These are phyloP conservation scores for Boechera stricta DNA, from an alignment of 345 rosid genomes.

Conservation along the genomic window DNA sequence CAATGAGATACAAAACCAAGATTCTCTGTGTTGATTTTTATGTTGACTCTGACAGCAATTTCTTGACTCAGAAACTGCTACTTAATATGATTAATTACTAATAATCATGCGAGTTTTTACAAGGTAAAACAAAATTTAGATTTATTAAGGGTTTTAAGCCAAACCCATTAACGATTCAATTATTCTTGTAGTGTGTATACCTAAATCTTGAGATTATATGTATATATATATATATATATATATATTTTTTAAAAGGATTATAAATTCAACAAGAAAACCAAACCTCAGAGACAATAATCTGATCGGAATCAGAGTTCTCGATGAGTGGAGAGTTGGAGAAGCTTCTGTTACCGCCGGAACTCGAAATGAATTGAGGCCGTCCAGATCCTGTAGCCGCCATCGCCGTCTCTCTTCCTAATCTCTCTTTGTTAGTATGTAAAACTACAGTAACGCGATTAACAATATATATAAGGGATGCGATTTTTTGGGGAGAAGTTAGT, in stretches of 20 bases:
- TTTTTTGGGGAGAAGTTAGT: no score
- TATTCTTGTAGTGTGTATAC: no score
- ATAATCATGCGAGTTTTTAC: neutral
- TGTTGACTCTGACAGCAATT: constrained; percentile 23
- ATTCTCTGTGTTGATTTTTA: neutral
- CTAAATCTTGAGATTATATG: no score
- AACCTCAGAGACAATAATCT: constrained; percentile 86
- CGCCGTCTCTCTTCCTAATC: constrained; percentile 9
- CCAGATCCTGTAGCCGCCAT: constrained; percentile 54
- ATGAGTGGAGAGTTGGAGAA: no score
- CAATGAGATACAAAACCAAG: neutral
- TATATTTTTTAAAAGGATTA: no score
- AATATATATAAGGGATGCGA: neutral
- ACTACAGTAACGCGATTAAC: neutral
- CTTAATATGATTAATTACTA: no score
- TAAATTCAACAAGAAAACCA: constrained; percentile 11
- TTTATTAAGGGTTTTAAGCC: neutral
- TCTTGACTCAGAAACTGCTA: neutral
- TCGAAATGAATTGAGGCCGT: no score
- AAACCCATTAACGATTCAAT: neutral
- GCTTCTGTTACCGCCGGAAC: no score
- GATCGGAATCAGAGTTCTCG: constrained; percentile 56
- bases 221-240: no score
- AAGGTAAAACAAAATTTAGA: neutral
- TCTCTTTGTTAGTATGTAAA: neutral